Conservation (phyloP, 2,329 filamentous ascomycete genomes). For the Sclerotinia nivalis region DNA sequence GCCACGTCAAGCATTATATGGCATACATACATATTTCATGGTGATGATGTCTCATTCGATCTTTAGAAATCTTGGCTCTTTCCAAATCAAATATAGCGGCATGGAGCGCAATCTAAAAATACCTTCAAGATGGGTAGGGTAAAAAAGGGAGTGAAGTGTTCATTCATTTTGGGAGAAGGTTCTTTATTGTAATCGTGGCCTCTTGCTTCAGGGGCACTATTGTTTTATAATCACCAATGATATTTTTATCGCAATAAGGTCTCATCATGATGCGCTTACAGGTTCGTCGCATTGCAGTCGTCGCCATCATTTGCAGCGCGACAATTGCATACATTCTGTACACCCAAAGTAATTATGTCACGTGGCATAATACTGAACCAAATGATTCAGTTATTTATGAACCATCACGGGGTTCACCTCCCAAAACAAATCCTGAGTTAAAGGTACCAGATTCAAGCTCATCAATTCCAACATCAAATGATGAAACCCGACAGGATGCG, state of each 20-base stretch:
- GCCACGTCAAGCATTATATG: neutral
- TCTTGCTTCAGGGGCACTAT: neutral
- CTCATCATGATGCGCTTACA: slow-evolving; percentile 10
- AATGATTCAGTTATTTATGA: neutral
- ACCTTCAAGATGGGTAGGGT: too few species aligned
- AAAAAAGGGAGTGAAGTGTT: too few species aligned
- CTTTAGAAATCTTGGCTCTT: neutral
- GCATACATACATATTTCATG: too few species aligned
- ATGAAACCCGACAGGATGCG: neutral
- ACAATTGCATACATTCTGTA: slow-evolving; percentile 5
- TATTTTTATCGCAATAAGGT: neutral
- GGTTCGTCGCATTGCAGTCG: neutral
- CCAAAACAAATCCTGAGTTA: neutral
- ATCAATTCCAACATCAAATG: neutral
- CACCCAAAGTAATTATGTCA: neutral
- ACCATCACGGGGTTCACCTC: neutral
- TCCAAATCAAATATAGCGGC: neutral
- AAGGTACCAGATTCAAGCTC: neutral
- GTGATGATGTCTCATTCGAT: slow-evolving; percentile 1
- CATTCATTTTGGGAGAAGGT: too few species aligned
- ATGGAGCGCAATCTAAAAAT: neutral
- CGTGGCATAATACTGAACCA: neutral
- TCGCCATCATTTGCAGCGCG: slow-evolving; percentile 5
- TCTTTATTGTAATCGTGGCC: neutral
- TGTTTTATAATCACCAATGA: neutral